phyloP scores from a whole-genome alignment of 352 stramenopile species.

The Albugo laibachii region DNA sequence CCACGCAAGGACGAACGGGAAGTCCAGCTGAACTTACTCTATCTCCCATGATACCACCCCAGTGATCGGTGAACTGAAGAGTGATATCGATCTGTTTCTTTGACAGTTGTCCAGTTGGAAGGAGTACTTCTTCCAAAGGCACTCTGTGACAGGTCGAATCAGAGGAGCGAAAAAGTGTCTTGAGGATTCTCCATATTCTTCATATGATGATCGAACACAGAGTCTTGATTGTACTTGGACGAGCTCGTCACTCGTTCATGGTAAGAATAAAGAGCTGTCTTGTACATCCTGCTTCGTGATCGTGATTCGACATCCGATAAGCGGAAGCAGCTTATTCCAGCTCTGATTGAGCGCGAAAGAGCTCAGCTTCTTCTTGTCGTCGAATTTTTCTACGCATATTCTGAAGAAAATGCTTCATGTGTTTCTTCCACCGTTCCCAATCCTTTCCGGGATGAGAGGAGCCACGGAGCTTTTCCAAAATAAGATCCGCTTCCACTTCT shows the following conservation, averaged over 20 bases:
- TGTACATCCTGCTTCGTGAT: neutral
- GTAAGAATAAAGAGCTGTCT: neutral
- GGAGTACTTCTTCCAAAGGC: constrained; percentile 3
- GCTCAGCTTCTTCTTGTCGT: neutral
- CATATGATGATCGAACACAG: constrained; percentile 5
- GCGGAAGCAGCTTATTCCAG: neutral
- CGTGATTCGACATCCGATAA: neutral
- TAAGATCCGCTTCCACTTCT: too few relatives aligned
- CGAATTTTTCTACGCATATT: constrained; percentile 1
- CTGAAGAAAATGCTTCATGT: neutral
- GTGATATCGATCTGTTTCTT: constrained; percentile 3
- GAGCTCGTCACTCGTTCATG: constrained; percentile 2
- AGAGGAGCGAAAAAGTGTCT: constrained; percentile 5
- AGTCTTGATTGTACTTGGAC: constrained; percentile 6
- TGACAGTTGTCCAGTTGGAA: neutral
- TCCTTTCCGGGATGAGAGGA: neutral
- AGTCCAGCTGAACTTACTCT: constrained; percentile 1
- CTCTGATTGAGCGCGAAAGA: neutral
- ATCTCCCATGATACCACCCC: constrained; percentile 4
- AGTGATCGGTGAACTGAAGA: constrained; percentile 4
- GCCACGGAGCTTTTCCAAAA: neutral
- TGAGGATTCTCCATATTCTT: constrained; percentile 1
- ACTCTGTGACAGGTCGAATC: constrained; percentile 1
- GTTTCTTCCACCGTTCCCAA: constrained; percentile 2
- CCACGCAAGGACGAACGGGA: neutral